Evolutionary conservation across 1,284 basidiomycete genomes (phyloP), one percentile per base, ranked within the genome.

Genomic region (Neolentinus lepideus): DNA sequence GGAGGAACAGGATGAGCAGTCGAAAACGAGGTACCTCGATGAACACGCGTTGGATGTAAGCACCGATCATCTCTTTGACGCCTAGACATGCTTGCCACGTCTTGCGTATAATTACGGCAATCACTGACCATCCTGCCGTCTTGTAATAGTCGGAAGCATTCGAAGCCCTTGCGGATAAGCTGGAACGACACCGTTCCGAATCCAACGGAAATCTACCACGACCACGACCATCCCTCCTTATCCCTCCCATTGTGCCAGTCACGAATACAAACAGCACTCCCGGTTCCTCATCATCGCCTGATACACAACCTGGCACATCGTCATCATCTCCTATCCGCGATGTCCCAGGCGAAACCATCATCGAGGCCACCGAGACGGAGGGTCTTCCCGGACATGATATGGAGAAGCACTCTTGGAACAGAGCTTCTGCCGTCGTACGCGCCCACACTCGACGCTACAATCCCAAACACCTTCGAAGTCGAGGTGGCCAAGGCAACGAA

Each of bases 111-210:
- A 21, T 26, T 33, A 27, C 31, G 19, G 16, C 24, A 14, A 19
- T 36, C 31, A 22, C n/a, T 47, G 48, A 56, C 21, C 55, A 46
- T 27, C 22, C 58, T 55, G n/a, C 56, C 14, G 22, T 45, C 25
- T 56, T 27, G 43, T 22, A 19, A 43, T 58, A 85, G 83, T 75
- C 78, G 2, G 63, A 69, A 47, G 74, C 79, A 1, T 83, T 84
- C 54, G 69, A 76, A 56, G 75, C 68, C 8, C 73, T 85, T 16
- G 75, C 70, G 9, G 62, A 65, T 53, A 76, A 75, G 2, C 66
- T 79, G 26, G 74, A 76, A 57, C 68, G 63, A 27, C 74, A 77
- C 55, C 62, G 61, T 55, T 62, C 65, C 19, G 55, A 60, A 51
- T 64, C 70, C 56, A 57, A 51, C n/a, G 38, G 38, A 45, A 43